phyloP scores from a whole-genome alignment of 768 basidiomycete genomes.

The Leccinum barrowsii region DNA sequence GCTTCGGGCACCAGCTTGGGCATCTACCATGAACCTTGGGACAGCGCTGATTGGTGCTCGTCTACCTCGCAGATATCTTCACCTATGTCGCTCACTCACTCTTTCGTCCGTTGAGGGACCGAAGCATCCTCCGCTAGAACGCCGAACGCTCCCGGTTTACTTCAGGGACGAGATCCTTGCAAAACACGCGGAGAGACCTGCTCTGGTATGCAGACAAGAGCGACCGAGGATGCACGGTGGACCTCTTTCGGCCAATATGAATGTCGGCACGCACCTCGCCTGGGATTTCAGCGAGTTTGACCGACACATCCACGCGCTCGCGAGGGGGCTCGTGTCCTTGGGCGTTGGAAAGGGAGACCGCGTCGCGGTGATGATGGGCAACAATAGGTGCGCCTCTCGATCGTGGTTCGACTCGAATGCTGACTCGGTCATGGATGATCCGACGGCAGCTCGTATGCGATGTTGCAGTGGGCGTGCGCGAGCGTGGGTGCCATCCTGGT shows the following conservation, averaged over 20 bases:
- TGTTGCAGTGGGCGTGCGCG: constrained; percentile 85
- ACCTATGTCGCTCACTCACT: constrained; percentile 31
- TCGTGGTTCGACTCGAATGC: not conserved
- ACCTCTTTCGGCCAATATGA: constrained; percentile 50
- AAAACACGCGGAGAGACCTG: constrained; percentile 48
- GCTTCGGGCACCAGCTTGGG: not conserved
- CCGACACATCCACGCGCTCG: constrained; percentile 59
- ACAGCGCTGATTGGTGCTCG: not conserved
- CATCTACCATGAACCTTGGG: constrained; percentile 2
- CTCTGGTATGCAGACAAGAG: constrained; percentile 65
- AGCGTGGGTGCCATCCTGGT: constrained; percentile 79
- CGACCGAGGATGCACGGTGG: constrained; percentile 56
- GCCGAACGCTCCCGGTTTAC: constrained; percentile 57
- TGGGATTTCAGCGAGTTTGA: constrained; percentile 78
- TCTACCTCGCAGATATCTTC: constrained; percentile 7
- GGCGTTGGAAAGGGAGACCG: constrained; percentile 75
- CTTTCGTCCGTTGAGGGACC: constrained; percentile 59
- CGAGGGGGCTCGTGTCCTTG: constrained; percentile 64
- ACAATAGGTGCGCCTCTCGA: constrained; percentile 56
- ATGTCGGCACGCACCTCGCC: constrained; percentile 48
- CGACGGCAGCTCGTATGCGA: constrained; percentile 64
- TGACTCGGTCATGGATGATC: not conserved
- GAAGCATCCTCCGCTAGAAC: constrained; percentile 49
- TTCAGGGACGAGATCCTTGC: constrained; percentile 55
- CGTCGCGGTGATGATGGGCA: constrained; percentile 81